phyloP scores from a whole-genome alignment of 2,329 filamentous ascomycete genomes.

The Zymoseptoria ardabiliae region DNA sequence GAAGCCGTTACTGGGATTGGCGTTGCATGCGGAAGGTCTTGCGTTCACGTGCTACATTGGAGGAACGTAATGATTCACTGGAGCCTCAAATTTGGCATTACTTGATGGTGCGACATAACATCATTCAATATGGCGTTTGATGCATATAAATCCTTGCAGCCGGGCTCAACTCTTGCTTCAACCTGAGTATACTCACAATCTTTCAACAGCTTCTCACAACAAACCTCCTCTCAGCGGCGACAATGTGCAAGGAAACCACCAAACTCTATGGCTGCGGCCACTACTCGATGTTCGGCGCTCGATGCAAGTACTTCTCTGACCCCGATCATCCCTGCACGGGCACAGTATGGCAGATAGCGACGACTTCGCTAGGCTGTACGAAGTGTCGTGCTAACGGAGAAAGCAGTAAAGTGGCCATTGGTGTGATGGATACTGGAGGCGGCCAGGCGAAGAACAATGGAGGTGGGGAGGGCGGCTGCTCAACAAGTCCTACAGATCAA shows the following conservation, averaged over 20 bases:
- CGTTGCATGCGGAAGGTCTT: neutral
- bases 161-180: neutral
- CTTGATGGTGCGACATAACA: neutral
- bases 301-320: neutral
- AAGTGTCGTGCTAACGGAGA: neutral
- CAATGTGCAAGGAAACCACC: neutral
- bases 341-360: neutral
- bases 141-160: neutral
- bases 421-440: no score
- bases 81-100: neutral
- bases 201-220: neutral
- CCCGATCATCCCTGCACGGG: neutral
- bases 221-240: neutral
- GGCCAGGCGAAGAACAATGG: no score
- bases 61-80: neutral
- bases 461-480: no score
- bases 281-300: neutral
- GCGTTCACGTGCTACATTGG: neutral
- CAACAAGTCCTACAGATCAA: no score
- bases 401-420: neutral
- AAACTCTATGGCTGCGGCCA: neutral
- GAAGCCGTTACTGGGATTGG: neutral
- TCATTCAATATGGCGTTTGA: neutral
- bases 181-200: neutral
- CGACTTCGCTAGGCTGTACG: neutral